Conservation (phyloP, 306 rosid genomes). For the Vicia sativa region DNA sequence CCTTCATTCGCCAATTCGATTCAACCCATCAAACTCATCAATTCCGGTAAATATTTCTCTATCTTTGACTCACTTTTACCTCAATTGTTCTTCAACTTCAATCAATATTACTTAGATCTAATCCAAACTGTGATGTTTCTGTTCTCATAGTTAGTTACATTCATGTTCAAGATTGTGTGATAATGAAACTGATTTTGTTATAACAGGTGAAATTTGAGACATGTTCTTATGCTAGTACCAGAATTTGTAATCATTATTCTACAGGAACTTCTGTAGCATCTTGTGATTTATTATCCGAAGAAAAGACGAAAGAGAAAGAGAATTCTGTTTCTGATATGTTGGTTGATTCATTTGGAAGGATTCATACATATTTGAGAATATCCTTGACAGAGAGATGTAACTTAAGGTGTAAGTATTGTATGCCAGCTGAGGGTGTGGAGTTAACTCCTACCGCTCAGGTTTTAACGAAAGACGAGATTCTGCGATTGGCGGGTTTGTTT, state of each 20-base stretch:
- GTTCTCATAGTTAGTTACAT: neutral
- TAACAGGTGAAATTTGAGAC: constrained; percentile 51
- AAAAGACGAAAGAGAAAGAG: constrained; percentile 51
- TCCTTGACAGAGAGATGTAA: constrained; percentile 95
- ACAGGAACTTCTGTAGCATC: constrained; percentile 53
- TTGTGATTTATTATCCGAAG: constrained; percentile 54
- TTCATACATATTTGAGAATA: constrained; percentile 89
- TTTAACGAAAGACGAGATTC: constrained; percentile 64
- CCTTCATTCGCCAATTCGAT: constrained; percentile 26
- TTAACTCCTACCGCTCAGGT: constrained; percentile 71
- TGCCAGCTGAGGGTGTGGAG: constrained; percentile 92
- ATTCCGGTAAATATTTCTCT: constrained; percentile 39
- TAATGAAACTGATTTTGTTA: neutral
- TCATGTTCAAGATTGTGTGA: too few relatives aligned
- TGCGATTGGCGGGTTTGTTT: constrained; percentile 71
- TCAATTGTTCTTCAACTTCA: neutral
- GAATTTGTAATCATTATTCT: constrained; percentile 37
- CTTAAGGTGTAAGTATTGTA: constrained; percentile 87
- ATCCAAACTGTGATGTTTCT: neutral
- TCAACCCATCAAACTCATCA: constrained; percentile 38
- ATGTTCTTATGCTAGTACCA: constrained; percentile 35
- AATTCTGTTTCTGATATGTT: constrained; percentile 73
- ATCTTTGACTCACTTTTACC: constrained; percentile 1
- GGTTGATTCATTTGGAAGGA: constrained; percentile 92
- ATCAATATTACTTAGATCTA: constrained; percentile 3